Base-by-base conservation (phyloP, 1,284 basidiomycete genomes). In the Xerocomus amazonicus region DNA sequence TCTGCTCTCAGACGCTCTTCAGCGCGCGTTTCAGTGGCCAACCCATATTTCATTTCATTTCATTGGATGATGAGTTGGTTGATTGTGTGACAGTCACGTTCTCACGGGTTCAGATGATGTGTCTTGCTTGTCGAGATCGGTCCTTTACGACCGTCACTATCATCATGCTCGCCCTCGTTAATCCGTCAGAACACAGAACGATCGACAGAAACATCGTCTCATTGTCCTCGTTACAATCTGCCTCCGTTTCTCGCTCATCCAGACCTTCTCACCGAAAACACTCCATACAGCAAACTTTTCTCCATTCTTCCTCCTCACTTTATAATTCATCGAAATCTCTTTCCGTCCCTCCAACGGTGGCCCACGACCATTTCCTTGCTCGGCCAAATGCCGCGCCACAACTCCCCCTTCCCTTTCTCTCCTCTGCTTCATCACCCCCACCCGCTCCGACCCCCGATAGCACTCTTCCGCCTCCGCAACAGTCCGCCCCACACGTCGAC, bases 131-230 rank as follows among this genome's bases (percentile, higher is more conserved):
- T 51, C 35, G 8, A 53, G 54, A 61, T 61, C 48, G 12, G 36
- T 48, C 55, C 36, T 47, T 55, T 38, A 27, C 55, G 43, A 28
- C 48, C 54, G n/a, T 31, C 45, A 19, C 13, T 23, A 26, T 49
- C 59, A 55, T 55, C 52, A 73, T 73, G 72, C 73, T 73, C 52
- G 72, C 72, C 42, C 66, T 73, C 45, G 72, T 73, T 48, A 65
- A 70, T 57, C 70, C 71, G 14, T 50, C 69, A 43, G 59, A 62
- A 46, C 65, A 62, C 46, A 62, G 57, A 48, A 41, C 42, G 1
- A 58, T 62, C 43, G 61, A 63, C 39, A 62, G 65, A 54, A 66
- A 51, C 45, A 45, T 68, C 0, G 26, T 55, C 5, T 48, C 51
- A n/a, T n/a, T 63, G 14, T 47, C 65, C 8, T 33, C 63, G 9